Evolutionary conservation across 345 rosid genomes (phyloP).

Genomic region (Isatis tinctoria): DNA sequence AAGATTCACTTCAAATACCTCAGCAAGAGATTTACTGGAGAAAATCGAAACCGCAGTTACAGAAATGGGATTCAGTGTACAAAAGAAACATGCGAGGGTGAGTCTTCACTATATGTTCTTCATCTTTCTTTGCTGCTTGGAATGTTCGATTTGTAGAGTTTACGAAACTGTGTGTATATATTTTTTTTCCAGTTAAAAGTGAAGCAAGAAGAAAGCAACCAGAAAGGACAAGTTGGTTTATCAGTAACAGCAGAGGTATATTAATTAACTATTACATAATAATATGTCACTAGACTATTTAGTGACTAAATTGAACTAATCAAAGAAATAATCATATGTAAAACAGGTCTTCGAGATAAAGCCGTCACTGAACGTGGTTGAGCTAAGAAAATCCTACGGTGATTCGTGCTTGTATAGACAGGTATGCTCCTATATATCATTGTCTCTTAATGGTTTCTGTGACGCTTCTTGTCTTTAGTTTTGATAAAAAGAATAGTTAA

Average conservation of each 20-base stretch:
- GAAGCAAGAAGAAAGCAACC: conserved; percentile 53
- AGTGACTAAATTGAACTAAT: conserved; percentile 6
- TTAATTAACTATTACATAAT: background rate
- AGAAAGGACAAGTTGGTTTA: conserved; percentile 45
- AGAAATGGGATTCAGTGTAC: conserved; percentile 86
- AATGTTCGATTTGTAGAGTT: background rate
- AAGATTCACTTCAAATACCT: conserved; percentile 80
- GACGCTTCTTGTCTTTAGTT: background rate
- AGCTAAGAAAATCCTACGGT: conserved; percentile 76
- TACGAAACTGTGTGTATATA: background rate
- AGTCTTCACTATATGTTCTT: conserved; percentile 20
- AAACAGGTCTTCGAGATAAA: conserved; percentile 81
- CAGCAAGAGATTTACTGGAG: conserved; percentile 65
- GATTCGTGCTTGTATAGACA: conserved; percentile 76
- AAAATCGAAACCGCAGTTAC: conserved; percentile 62
- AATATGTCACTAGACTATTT: background rate
- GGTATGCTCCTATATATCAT: conserved; percentile 37
- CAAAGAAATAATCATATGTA: background rate
- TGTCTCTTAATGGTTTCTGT: background rate
- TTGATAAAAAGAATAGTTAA: background rate
- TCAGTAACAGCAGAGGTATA: conserved; percentile 83
- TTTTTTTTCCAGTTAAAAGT: conserved; percentile 53
- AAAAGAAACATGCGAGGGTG: conserved; percentile 76
- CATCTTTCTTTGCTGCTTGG: background rate
- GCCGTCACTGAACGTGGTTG: conserved; percentile 74